Conservation (phyloP, 345 rosid species). For the Eucalyptus regnans region DNA sequence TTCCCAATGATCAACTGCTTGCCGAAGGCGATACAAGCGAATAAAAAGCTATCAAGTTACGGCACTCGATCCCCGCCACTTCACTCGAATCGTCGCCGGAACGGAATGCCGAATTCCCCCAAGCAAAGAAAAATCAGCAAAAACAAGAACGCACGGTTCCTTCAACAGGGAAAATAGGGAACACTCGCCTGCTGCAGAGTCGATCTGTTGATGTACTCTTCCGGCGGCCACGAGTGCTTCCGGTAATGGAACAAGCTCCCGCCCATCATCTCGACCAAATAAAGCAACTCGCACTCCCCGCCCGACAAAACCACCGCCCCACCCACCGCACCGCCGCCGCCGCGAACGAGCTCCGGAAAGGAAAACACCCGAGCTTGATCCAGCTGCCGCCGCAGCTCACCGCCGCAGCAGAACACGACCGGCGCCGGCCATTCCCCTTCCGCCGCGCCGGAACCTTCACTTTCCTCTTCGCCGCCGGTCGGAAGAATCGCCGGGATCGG, state of each 20-base stretch:
- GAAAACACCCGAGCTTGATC: neutral
- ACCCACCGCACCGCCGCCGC: neutral
- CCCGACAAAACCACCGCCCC: neutral
- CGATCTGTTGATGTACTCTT: conserved; percentile 62
- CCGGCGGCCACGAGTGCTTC: conserved; percentile 93
- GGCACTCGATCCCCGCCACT: neutral
- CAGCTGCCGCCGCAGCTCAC: neutral
- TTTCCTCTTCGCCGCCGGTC: neutral
- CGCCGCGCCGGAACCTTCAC: neutral
- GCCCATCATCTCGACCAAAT: conserved; percentile 31
- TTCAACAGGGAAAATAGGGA: neutral
- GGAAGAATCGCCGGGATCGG: neutral
- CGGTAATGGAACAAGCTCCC: conserved; percentile 69
- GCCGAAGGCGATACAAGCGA: neutral
- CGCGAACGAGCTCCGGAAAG: neutral
- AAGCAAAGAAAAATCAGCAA: neutral
- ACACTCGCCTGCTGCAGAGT: conserved; percentile 56
- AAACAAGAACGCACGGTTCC: neutral
- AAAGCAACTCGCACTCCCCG: neutral
- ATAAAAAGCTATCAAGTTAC: neutral
- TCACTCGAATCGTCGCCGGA: neutral
- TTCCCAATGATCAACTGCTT: neutral
- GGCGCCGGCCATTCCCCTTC: neutral
- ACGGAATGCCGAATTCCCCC: neutral
- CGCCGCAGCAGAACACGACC: neutral